These are phyloP conservation scores for Babesia bigemina DNA, from an alignment of 169 alveolate genomes.

Conservation along the genomic window DNA sequence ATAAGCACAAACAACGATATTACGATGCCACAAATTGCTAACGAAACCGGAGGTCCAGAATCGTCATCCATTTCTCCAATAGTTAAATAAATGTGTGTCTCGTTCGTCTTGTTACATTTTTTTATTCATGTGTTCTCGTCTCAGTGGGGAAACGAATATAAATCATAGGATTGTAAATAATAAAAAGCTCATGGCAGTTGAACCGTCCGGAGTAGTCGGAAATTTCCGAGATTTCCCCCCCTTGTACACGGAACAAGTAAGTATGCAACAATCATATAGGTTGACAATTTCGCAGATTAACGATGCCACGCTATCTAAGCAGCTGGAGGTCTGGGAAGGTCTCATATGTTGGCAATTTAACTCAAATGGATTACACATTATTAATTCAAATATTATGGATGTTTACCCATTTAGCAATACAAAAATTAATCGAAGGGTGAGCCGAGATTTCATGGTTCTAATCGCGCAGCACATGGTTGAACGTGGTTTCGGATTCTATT, in stretches of 20 bases:
- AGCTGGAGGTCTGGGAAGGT: slow-evolving; percentile 61
- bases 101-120: background rate
- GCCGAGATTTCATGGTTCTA: slow-evolving; percentile 41
- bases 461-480: slow-evolving; percentile 58
- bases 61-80: slow-evolving; percentile 10
- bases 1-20: background rate
- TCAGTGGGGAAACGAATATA: slow-evolving; percentile 7
- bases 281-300: slow-evolving; percentile 34
- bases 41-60: slow-evolving; percentile 9
- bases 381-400: slow-evolving; percentile 20
- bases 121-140: background rate
- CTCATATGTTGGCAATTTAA: slow-evolving; percentile 9
- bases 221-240: slow-evolving; percentile 60
- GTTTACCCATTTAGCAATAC: slow-evolving; percentile 48
- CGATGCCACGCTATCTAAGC: slow-evolving; percentile 55
- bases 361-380: background rate
- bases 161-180: background rate
- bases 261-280: too few species aligned
- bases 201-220: slow-evolving; percentile 11
- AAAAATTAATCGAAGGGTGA: slow-evolving; percentile 34
- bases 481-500: slow-evolving; percentile 47
- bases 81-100: background rate
- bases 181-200: background rate
- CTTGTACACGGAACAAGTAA: slow-evolving; percentile 69
- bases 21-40: background rate